These are phyloP conservation scores for Termitomyces titanicus DNA, from an alignment of 768 basidiomycete genomes.

Conservation along the genomic window DNA sequence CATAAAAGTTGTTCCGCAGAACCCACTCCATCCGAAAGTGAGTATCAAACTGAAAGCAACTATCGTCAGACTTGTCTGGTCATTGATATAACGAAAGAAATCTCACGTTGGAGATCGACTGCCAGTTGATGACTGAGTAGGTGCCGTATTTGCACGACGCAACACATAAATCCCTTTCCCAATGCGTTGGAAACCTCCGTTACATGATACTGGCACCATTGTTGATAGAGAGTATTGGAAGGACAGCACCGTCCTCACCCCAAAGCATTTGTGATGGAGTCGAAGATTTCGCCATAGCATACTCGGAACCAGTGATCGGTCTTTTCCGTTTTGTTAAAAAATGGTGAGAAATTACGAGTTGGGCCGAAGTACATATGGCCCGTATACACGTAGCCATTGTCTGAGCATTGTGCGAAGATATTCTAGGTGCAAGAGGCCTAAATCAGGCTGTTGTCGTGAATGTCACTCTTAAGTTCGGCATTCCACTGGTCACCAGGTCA, in stretches of 20 bases:
- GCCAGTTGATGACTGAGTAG: background rate
- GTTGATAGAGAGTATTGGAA: background rate
- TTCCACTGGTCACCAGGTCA: too few relatives aligned
- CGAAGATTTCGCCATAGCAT: background rate
- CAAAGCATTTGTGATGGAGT: background rate
- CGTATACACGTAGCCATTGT: too few relatives aligned
- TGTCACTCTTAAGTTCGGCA: too few relatives aligned
- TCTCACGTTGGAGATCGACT: slow-evolving; percentile 5
- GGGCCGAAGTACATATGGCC: too few relatives aligned
- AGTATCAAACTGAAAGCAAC: slow-evolving; percentile 32
- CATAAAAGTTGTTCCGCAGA: background rate
- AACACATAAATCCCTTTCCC: slow-evolving; percentile 7
- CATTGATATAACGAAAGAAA: background rate
- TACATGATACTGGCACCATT: background rate
- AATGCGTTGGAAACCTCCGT: slow-evolving; percentile 5
- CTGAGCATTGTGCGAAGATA: too few relatives aligned
- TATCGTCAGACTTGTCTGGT: background rate
- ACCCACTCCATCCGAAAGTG: slow-evolving; percentile 46
- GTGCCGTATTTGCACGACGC: background rate
- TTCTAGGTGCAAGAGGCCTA: too few relatives aligned
- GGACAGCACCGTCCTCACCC: background rate
- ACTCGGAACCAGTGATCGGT: too few relatives aligned
- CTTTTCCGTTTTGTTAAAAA: too few relatives aligned
- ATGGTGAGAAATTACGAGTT: background rate
- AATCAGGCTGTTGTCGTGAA: too few relatives aligned